Conservation (phyloP, 257 asterid species). For the Lycium barbarum region DNA sequence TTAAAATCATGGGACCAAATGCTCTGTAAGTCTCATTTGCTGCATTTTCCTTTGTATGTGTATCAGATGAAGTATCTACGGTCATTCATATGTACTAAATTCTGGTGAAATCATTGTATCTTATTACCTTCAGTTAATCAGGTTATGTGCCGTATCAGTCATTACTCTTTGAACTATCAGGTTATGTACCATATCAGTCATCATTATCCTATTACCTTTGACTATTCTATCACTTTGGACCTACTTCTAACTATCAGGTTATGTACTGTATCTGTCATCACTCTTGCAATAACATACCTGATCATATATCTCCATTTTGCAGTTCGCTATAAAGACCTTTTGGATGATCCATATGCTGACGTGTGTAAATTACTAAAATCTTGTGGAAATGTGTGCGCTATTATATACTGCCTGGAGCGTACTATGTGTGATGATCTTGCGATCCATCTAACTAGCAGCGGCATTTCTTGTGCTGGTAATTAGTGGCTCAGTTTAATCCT, state of each 20-base stretch:
- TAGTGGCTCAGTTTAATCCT: slow-evolving; percentile 28
- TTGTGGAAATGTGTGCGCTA: slow-evolving; percentile 77
- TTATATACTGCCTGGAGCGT: slow-evolving; percentile 96
- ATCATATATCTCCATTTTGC: slow-evolving; percentile 45
- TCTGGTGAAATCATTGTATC: slow-evolving; percentile 4
- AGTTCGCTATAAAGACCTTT: slow-evolving; percentile 94
- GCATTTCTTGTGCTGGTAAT: slow-evolving; percentile 91
- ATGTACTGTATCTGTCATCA: slow-evolving; percentile 8
- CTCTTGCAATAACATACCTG: slow-evolving; percentile 29
- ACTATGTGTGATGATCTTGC: slow-evolving; percentile 88
- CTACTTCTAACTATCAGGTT: slow-evolving; percentile 4
- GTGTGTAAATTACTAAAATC: slow-evolving; percentile 82
- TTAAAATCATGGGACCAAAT: slow-evolving; percentile 25
- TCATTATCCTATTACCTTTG: slow-evolving; percentile 11
- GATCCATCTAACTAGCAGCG: slow-evolving; percentile 62
- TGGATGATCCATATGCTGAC: slow-evolving; percentile 83
- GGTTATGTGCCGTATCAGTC: not conserved
- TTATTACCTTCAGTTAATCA: not conserved
- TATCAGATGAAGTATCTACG: slow-evolving; percentile 8
- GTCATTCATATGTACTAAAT: not conserved
- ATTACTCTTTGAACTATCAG: slow-evolving; percentile 4
- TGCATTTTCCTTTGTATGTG: slow-evolving; percentile 8
- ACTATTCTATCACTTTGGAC: not conserved
- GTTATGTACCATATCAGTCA: not conserved
- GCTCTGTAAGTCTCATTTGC: not conserved